These are phyloP conservation scores for Dryas integrifolia DNA, from an alignment of 331 rosid genomes.

Conservation along the genomic window DNA sequence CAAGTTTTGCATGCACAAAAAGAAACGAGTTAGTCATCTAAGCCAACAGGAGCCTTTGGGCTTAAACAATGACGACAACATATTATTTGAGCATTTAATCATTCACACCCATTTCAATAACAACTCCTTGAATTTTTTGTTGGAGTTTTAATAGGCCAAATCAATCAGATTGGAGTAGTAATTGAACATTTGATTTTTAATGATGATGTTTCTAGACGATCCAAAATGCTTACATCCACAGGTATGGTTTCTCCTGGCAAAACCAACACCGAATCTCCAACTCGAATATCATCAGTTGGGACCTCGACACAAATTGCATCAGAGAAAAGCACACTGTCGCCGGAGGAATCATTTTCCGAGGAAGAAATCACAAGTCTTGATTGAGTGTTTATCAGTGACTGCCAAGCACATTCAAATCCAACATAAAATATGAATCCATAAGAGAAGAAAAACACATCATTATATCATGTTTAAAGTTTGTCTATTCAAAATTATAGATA, in stretches of 20 bases:
- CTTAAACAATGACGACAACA: neutral
- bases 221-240: constrained; percentile 70
- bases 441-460: constrained; percentile 4
- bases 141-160: neutral
- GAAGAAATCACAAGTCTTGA: constrained; percentile 87
- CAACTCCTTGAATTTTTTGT: neutral
- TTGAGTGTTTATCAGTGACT: constrained; percentile 88
- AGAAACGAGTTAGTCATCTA: neutral
- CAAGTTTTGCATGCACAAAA: constrained; percentile 28
- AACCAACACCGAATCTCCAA: constrained; percentile 90
- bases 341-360: constrained; percentile 59
- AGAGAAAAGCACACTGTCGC: constrained; percentile 61
- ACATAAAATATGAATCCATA: constrained; percentile 19
- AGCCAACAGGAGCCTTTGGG: neutral
- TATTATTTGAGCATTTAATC: too few species aligned
- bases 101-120: constrained; percentile 7
- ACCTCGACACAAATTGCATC: constrained; percentile 79
- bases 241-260: constrained; percentile 97
- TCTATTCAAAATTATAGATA: constrained; percentile 8
- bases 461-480: neutral
- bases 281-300: constrained; percentile 90
- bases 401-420: constrained; percentile 44
- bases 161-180: constrained; percentile 1
- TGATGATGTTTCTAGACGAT: constrained; percentile 2
- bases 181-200: neutral